Evolutionary conservation across 2,329 filamentous ascomycete species (phyloP), one percentile per base, ranked within the genome.

Genomic region (Fusarium sterilihyphosum): DNA sequence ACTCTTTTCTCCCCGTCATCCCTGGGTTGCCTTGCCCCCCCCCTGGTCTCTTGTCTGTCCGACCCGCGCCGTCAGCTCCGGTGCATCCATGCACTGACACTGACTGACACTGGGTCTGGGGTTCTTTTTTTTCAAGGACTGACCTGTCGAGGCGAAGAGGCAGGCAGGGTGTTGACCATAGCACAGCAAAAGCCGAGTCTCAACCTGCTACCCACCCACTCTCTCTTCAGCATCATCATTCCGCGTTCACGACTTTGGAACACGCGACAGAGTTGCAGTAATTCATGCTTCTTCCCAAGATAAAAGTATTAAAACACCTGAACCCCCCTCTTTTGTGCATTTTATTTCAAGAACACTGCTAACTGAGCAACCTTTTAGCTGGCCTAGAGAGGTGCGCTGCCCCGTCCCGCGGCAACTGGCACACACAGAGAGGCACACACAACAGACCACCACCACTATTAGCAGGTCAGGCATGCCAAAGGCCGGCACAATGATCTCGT

Each of bases 401-500:
- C 73, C 73, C 68, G 74, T 78, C 74, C 73, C 68, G 74, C 76
- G 73, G 77, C 75, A 75, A 74, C 72, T 63, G 65, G 73, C 65
- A 63, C 61, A 75, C 65, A 44, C 53, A 65, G 62, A 64, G 67
- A 57, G 65, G 57, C 65, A 56, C 66, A 50, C 29, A 33, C 49
- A 65, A 67, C 73, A 64, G 49, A 67, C 66, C 60, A 65, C 68
- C 70, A 73, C 56, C 60, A 61, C 46, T 29, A n/a, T 20, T 26
- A 54, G 18, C 40, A 46, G 49, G 60, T 57, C 65, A 66, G 65
- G 53, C 67, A 60, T 65, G 31, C 53, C 53, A 70, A 53, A 47
- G 53, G 31, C 37, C 53, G 64, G 65, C 75, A 77, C 65, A 69
- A 84, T 83, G 78, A 83, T 84, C 69, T 83, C 85, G 47, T 82